Percentiles rank a stretch among this genome's conserved stretches.
phyloP scores from a whole-genome alignment of 352 stramenopile species.

The Phytophthora colocasiae region DNA sequence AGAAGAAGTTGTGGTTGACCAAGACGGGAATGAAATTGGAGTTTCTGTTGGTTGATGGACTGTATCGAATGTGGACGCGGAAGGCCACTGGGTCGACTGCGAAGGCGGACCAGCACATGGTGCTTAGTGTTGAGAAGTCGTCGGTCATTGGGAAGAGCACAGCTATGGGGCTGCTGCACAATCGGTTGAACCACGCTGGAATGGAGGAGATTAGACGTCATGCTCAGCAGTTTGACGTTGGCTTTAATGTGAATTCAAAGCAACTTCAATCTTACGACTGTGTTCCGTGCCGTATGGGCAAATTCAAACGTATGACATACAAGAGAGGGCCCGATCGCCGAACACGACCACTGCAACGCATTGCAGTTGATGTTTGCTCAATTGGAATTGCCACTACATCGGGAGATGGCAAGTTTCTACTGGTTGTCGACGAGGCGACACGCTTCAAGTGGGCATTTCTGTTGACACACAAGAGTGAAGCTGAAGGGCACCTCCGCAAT shows the following conservation, averaged over 20 bases:
- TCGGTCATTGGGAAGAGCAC: neutral
- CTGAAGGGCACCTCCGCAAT: neutral
- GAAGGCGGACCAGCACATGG: conserved; percentile 1
- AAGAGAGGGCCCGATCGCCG: neutral
- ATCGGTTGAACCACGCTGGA: conserved; percentile 6
- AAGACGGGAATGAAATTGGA: conserved; percentile 8
- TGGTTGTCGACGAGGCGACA: no score
- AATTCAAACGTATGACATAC: conserved; percentile 15
- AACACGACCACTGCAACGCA: neutral
- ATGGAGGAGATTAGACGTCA: conserved; percentile 19
- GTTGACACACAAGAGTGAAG: conserved; percentile 8
- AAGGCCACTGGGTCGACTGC: neutral
- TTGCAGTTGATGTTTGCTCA: conserved; percentile 12
- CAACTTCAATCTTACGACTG: conserved; percentile 14
- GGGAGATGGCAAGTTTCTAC: no score
- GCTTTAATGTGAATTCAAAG: neutral
- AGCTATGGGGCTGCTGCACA: conserved; percentile 14
- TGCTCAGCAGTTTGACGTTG: conserved; percentile 4
- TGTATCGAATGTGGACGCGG: conserved; percentile 16
- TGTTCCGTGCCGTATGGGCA: conserved; percentile 14
- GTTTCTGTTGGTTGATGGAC: conserved; percentile 14
- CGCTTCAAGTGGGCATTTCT: neutral
- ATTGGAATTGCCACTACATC: no score
- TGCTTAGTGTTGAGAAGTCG: no score
- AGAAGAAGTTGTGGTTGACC: conserved; percentile 8